These are phyloP conservation scores for Ophidiomyces ophidiicola DNA, from an alignment of 2,329 filamentous ascomycete species.

Conservation along the genomic window DNA sequence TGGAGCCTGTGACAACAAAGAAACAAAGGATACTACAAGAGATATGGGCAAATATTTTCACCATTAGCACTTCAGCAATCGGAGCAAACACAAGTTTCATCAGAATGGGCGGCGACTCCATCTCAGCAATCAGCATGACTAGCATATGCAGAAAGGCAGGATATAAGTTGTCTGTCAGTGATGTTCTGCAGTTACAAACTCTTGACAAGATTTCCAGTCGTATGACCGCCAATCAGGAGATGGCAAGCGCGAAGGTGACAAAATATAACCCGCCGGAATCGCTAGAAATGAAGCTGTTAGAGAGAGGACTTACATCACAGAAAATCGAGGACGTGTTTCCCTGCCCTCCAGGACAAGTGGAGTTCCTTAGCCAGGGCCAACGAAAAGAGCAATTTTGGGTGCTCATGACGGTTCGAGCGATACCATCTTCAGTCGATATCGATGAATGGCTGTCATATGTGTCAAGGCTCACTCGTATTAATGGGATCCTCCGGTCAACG, in stretches of 20 bases:
- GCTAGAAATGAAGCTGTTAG: neutral
- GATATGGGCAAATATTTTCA: neutral
- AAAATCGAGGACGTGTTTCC: conserved; percentile 17
- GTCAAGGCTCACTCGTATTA: neutral
- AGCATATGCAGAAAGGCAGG: neutral
- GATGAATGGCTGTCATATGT: conserved; percentile 19
- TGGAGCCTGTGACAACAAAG: neutral
- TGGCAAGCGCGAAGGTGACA: no score
- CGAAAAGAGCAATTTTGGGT: conserved; percentile 43
- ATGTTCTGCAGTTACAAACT: neutral
- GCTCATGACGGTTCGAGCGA: conserved; percentile 54
- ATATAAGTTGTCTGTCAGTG: conserved; percentile 1
- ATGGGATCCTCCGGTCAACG: neutral
- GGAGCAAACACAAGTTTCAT: conserved; percentile 10
- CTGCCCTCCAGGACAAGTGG: conserved; percentile 14
- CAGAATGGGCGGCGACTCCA: conserved; percentile 11
- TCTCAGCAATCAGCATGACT: conserved; percentile 12
- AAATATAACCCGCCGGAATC: neutral
- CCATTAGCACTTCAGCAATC: neutral
- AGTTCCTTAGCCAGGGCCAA: conserved; percentile 25
- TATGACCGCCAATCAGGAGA: neutral
- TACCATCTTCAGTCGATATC: conserved; percentile 45
- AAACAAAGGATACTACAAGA: neutral
- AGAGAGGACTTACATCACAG: neutral
- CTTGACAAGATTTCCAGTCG: neutral